Evolutionary conservation across 75 land plant species (phyloP).

Genomic region (Ceratopteris richardii): DNA sequence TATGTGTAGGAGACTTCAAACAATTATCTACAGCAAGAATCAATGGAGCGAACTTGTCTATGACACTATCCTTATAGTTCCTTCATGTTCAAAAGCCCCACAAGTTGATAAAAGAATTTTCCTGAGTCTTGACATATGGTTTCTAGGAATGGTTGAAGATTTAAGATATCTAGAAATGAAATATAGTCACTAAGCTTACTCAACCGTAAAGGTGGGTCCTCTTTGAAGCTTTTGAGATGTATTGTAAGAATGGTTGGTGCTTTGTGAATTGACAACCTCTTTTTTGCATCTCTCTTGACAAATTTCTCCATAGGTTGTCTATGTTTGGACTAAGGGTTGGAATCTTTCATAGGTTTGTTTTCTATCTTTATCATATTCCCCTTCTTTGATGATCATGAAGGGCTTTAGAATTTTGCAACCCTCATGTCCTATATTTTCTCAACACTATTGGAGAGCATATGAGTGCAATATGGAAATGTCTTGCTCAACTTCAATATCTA

Average conservation of each 20-base stretch:
- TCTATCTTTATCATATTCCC: not conserved
- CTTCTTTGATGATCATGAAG: no score
- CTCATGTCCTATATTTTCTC: no score
- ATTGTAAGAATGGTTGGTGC: constrained; percentile 75
- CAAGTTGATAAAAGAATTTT: no score
- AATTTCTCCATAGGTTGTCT: not conserved
- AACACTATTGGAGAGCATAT: no score
- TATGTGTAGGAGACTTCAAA: no score
- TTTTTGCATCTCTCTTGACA: constrained; percentile 72
- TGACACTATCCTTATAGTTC: no score
- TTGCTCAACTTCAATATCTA: no score
- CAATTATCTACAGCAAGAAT: no score
- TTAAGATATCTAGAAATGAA: constrained; percentile 51
- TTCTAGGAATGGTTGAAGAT: constrained; percentile 66
- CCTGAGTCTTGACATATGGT: constrained; percentile 54
- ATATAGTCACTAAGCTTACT: constrained; percentile 85
- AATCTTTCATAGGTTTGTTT: not conserved
- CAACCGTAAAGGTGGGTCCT: constrained; percentile 69
- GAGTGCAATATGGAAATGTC: no score
- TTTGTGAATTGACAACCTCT: constrained; percentile 55
- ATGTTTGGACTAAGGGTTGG: constrained; percentile 2
- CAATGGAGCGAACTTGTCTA: no score
- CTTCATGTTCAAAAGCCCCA: no score
- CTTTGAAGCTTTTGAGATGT: constrained; percentile 85
- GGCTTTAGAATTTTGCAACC: no score